A percentile compares a stretch with the other conserved stretches of the same genome.
Conservation (phyloP, 2,329 filamentous ascomycete genomes). For the Xylaria sp. region DNA sequence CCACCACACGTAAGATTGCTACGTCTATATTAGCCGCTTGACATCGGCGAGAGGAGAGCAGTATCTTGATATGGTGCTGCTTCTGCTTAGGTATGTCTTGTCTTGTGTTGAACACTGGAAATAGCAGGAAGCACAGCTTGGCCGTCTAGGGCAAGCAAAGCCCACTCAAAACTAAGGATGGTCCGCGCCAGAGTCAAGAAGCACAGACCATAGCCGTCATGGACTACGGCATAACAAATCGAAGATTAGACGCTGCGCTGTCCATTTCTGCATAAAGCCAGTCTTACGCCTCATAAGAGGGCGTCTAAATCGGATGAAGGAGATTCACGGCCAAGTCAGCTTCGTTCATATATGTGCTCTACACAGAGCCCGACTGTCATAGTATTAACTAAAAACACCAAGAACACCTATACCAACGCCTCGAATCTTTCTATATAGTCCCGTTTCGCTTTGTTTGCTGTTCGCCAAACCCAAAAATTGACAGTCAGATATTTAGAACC, state of each 20-base stretch:
- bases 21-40: neutral
- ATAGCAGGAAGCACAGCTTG: neutral
- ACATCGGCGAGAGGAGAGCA: neutral
- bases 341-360: constrained; percentile 11
- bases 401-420: constrained; percentile 47
- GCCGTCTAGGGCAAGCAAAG: neutral
- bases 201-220: neutral
- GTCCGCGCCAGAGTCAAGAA: neutral
- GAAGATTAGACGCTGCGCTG: neutral
- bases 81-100: neutral
- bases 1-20: neutral
- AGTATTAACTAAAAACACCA: constrained; percentile 29
- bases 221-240: neutral
- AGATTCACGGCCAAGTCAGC: constrained; percentile 5
- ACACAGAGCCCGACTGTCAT: constrained; percentile 5
- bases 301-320: neutral
- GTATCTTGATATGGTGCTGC: neutral
- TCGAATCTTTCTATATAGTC: constrained; percentile 34
- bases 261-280: neutral
- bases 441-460: constrained; percentile 29
- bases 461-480: constrained; percentile 34
- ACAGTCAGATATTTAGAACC: constrained; percentile 33
- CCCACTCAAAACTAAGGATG: neutral
- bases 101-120: neutral
- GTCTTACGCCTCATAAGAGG: neutral